Evolutionary conservation across 2,329 filamentous ascomycete species (phyloP).

Genomic region (Dothideomycetidae sp.): DNA sequence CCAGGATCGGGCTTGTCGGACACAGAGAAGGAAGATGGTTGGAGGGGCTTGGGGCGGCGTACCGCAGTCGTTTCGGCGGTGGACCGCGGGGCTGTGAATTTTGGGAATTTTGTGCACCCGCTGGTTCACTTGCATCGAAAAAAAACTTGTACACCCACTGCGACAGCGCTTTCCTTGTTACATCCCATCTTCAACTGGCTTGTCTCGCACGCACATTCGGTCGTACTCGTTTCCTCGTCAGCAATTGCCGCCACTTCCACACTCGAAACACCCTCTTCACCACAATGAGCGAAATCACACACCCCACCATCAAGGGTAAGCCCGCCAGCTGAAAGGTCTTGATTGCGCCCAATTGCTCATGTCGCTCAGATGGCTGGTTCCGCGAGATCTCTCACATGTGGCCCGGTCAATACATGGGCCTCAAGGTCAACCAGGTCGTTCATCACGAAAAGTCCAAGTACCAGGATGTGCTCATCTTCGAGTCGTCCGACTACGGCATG

Average conservation of each 20-base stretch:
- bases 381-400: conserved; percentile 98
- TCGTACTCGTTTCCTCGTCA: background rate
- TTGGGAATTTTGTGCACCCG: background rate
- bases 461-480: conserved; percentile 97
- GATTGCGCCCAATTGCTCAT: conserved; percentile 12
- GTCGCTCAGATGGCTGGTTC: conserved; percentile 88
- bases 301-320: conserved; percentile 64
- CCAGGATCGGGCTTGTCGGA: too few species aligned
- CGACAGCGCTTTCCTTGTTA: too few species aligned
- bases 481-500: conserved; percentile 92
- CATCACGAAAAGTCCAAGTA: conserved; percentile 99
- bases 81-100: background rate
- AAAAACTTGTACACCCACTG: too few species aligned
- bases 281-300: conserved; percentile 53
- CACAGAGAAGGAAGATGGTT: too few species aligned
- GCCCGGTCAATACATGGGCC: conserved; percentile 97
- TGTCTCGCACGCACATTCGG: background rate
- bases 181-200: background rate
- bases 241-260: conserved; percentile 1
- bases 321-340: conserved; percentile 9
- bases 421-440: conserved; percentile 92
- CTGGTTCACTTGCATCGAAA: background rate
- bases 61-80: too few species aligned
- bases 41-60: too few species aligned
- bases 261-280: conserved; percentile 1